These are phyloP conservation scores for Leccinum glutinopallens DNA, from an alignment of 1,284 basidiomycete genomes.

Conservation along the genomic window DNA sequence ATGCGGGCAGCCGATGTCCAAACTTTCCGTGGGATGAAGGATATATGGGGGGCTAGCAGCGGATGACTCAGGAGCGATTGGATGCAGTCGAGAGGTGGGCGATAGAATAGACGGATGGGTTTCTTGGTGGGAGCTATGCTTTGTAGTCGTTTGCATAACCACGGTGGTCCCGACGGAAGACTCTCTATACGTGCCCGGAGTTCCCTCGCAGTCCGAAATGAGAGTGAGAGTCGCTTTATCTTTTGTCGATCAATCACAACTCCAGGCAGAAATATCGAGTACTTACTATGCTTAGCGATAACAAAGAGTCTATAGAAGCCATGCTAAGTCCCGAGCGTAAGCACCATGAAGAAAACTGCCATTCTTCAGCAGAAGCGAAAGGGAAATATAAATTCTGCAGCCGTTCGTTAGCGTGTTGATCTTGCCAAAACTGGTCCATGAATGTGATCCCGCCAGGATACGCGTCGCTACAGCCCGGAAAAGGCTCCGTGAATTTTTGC, in stretches of 20 bases:
- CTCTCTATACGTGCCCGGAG: not conserved
- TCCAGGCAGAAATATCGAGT: not conserved
- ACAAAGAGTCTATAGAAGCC: not conserved
- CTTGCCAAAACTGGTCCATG: not conserved
- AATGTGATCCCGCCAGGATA: not conserved
- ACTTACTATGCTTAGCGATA: not conserved
- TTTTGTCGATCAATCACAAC: not conserved
- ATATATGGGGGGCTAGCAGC: too few relatives aligned
- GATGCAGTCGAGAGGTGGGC: too few relatives aligned
- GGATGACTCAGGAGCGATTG: too few relatives aligned
- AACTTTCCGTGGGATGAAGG: too few relatives aligned
- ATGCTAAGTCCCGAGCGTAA: conserved; percentile 1
- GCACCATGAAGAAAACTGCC: not conserved
- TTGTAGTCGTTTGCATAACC: not conserved
- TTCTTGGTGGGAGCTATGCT: not conserved
- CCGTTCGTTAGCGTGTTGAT: not conserved
- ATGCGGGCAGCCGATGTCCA: too few relatives aligned
- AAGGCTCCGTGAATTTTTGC: not conserved
- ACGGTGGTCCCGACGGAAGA: not conserved
- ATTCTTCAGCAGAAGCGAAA: not conserved
- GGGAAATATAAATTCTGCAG: not conserved
- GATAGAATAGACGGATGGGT: too few relatives aligned
- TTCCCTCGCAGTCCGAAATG: not conserved
- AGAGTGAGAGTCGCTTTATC: not conserved
- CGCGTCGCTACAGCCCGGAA: not conserved